Evolutionary conservation across 192 early-diverging fungal genomes (phyloP), one percentile per base, ranked within the genome.

Genomic region (Coemansia sp.): DNA sequence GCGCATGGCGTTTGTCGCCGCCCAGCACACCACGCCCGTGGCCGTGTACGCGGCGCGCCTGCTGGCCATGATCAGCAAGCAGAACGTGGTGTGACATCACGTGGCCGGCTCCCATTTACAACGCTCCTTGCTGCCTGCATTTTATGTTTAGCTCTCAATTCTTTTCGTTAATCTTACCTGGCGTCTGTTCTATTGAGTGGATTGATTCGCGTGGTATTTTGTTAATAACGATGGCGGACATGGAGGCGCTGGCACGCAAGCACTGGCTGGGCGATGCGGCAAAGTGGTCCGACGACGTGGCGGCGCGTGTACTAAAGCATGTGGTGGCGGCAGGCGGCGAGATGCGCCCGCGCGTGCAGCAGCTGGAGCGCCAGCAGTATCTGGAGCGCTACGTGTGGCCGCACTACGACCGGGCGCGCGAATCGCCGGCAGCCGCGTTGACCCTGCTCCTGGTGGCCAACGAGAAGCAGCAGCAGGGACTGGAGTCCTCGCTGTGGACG

Each of bases 371-470:
- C 17, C 19, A 21, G 15, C 69, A 65, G 62, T 72, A 72, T 19
- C 49, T 72, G n/a, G 69, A 72, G 53, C 49, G 7, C 8, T 93
- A 87, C 55, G 73, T 96, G 12, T 94, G 92, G 94, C 87, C 85
- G 0, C 54, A 82, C 62, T 94, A 52, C 26, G 2, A n/a, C 1
- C 15, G 27, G 8, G 45, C 31, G 9, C 4, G 32, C 11, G n/a
- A 32, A 20, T 57, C 72, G 2, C 60, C 81, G 7, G 64, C 64
- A 29, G 83, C 90, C 47, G 61, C 88, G 4, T 40, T 95, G 8
- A 90, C 93, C 2, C 88, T 95, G 14, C 82, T 88, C 5, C 48
- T 93, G 39, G 82, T 98, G 75, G 58, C 93, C 7, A 97, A 97
- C 70, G 95, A 95, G 62, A 97, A 98, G 70, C 83, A 82, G 61